These are phyloP conservation scores for Microthyrium microscopicum DNA, from an alignment of 2,329 filamentous ascomycete species.

Conservation along the genomic window DNA sequence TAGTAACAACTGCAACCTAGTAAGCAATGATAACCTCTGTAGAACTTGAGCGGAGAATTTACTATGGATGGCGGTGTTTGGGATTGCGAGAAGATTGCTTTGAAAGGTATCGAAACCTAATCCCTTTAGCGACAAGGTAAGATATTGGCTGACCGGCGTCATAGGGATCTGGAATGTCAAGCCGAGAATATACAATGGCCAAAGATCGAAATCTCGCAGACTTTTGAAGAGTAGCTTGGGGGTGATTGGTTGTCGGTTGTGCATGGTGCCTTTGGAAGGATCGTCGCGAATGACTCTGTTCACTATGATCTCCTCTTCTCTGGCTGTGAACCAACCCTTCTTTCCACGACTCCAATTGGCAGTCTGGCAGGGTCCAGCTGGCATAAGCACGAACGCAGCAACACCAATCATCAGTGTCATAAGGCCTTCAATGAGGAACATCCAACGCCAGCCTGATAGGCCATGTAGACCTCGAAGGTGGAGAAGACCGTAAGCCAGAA, in stretches of 20 bases:
- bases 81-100: slow-evolving; percentile 11
- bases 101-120: slow-evolving; percentile 14
- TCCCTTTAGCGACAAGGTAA: slow-evolving; percentile 12
- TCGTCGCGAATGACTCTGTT: slow-evolving; percentile 15
- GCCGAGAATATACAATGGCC: slow-evolving; percentile 13
- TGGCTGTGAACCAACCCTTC: slow-evolving; percentile 16
- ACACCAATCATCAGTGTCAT: slow-evolving; percentile 12
- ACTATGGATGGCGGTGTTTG: slow-evolving; percentile 11
- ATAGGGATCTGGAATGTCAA: slow-evolving; percentile 13
- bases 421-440: slow-evolving; percentile 11
- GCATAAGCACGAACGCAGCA: slow-evolving; percentile 12
- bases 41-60: neutral
- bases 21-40: neutral
- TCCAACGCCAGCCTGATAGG: slow-evolving; percentile 13
- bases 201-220: slow-evolving; percentile 13
- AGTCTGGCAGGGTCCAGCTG: slow-evolving; percentile 15
- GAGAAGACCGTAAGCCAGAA: slow-evolving; percentile 21
- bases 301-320: slow-evolving; percentile 14
- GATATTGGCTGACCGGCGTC: slow-evolving; percentile 11
- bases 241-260: slow-evolving; percentile 13
- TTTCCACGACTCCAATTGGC: slow-evolving; percentile 15
- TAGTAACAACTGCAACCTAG: slow-evolving; percentile 8
- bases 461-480: slow-evolving; percentile 15
- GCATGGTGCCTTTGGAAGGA: slow-evolving; percentile 13
- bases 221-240: slow-evolving; percentile 12